These are phyloP conservation scores for Arthrobotrys entomopaga DNA, from an alignment of 2,329 filamentous ascomycete genomes.

Conservation along the genomic window DNA sequence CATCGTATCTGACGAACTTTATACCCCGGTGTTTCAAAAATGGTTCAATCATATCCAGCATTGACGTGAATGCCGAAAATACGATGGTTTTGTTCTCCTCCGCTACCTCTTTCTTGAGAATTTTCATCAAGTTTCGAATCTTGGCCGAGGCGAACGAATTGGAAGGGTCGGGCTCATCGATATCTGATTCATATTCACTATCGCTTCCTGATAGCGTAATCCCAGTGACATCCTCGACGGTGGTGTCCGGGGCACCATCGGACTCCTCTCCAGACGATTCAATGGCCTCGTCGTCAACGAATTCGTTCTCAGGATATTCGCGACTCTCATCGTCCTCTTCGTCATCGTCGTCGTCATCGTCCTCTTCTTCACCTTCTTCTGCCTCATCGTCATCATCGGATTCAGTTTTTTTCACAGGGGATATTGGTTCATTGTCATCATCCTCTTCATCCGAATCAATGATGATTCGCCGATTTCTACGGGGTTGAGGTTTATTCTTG, in stretches of 20 bases:
- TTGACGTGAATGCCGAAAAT: constrained; percentile 97
- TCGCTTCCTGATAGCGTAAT: constrained; percentile 40
- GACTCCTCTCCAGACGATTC: constrained; percentile 54
- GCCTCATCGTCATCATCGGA: constrained; percentile 60
- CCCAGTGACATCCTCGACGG: constrained; percentile 29
- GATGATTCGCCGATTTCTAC: constrained; percentile 63
- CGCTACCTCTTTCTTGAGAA: constrained; percentile 79
- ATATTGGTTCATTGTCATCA: constrained; percentile 61
- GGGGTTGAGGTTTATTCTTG: constrained; percentile 59
- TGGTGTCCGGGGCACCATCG: constrained; percentile 37
- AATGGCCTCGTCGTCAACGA: constrained; percentile 56
- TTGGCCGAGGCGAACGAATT: constrained; percentile 81
- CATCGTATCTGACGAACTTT: constrained; percentile 89
- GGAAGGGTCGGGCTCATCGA: constrained; percentile 59
- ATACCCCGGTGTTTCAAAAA: constrained; percentile 81
- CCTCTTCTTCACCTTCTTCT: constrained; percentile 60
- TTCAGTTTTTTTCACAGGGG: constrained; percentile 60
- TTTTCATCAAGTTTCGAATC: constrained; percentile 83
- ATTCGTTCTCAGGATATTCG: constrained; percentile 17
- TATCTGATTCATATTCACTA: constrained; percentile 59
- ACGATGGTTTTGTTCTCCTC: constrained; percentile 92
- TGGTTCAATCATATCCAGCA: constrained; percentile 95
- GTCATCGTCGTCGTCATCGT: constrained; percentile 60
- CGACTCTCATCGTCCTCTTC: constrained; percentile 57
- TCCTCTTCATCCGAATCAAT: constrained; percentile 68